phyloP scores from a whole-genome alignment of 2,329 filamentous ascomycete genomes.

The Nannizzia gypsea region DNA sequence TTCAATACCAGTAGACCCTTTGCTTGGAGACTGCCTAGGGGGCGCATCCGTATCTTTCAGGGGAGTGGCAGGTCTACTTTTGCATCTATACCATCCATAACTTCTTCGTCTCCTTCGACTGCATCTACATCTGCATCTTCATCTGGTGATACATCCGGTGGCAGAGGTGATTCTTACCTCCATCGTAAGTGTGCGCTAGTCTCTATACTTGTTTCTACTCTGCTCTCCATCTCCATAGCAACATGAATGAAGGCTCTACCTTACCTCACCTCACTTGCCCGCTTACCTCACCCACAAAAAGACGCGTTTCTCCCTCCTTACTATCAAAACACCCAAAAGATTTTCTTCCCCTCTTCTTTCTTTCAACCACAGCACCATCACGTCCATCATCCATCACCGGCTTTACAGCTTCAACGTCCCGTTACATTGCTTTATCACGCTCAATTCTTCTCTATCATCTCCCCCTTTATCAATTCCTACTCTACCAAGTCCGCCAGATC shows the following conservation, averaged over 20 bases:
- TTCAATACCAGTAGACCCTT: not conserved
- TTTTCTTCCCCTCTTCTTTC: not conserved
- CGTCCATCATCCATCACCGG: not conserved
- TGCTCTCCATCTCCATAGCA: not conserved
- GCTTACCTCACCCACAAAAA: not conserved
- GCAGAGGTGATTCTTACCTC: not conserved
- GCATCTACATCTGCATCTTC: not conserved
- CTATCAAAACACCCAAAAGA: not conserved
- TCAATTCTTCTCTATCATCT: not conserved
- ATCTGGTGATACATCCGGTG: not conserved
- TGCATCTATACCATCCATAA: not conserved
- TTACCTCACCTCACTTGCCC: not conserved
- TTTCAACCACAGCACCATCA: not conserved
- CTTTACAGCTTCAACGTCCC: not conserved
- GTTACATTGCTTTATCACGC: not conserved
- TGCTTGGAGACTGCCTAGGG: not conserved
- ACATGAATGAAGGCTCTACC: not conserved
- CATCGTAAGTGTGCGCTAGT: not conserved
- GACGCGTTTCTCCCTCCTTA: not conserved
- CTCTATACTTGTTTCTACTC: not conserved
- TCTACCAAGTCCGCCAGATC: not conserved
- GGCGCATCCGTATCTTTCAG: not conserved
- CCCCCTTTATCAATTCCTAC: not conserved
- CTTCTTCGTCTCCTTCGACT: not conserved
- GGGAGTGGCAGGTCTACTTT: not conserved